Base-by-base conservation (phyloP, 345 rosid genomes). In the Melaleuca alternifolia region DNA sequence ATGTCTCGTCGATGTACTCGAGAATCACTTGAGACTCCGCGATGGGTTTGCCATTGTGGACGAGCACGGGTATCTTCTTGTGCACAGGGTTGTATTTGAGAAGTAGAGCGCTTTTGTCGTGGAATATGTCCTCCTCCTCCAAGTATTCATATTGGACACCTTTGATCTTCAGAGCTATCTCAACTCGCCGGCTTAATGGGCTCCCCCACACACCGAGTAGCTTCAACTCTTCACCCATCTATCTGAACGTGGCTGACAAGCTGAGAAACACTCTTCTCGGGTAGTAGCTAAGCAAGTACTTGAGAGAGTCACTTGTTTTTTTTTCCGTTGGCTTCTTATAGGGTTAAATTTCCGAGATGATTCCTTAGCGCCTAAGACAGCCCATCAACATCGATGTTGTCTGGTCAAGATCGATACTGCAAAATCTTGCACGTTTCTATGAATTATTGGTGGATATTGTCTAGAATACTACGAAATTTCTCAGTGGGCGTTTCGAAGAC, bases 1-100 rank as follows among this genome's bases (percentile, higher is more conserved):
- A 41, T 71, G 91, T 91, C 86, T 91, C 91, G 26, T 91, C 91
- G 3, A 91, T 89, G 88, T 91, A 91, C 51, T 88, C 89, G 13
- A 89, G 88, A 76, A 90, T 88, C 24, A 88, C 84, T 18, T 48
- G 33, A 12, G 92, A 89, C 46, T 90, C 92, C 7, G 71, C 61
- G 8, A 91, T 85, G 11, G 91, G 76, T 84, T 89, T 86, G 12
- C 83, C 88, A 10, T 84, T 79, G 84, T 89, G 91, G 62, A 91
- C 46, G 2, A 91, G 85, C 11, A 91, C 92, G 26, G 91, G 92
- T 9, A 89, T 37, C 86, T 89, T 91, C 84, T 89, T 89, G 89
- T 87, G 90, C 24, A 91, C 24, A 0, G 91, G 92, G 81, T 89
- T 91, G 85, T 54, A 83, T 48, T 87, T 28, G 81, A 91, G 88